Evolutionary conservation across 805 yeast genomes (phyloP).

Genomic region (Schizosaccharomyces japonicus): DNA sequence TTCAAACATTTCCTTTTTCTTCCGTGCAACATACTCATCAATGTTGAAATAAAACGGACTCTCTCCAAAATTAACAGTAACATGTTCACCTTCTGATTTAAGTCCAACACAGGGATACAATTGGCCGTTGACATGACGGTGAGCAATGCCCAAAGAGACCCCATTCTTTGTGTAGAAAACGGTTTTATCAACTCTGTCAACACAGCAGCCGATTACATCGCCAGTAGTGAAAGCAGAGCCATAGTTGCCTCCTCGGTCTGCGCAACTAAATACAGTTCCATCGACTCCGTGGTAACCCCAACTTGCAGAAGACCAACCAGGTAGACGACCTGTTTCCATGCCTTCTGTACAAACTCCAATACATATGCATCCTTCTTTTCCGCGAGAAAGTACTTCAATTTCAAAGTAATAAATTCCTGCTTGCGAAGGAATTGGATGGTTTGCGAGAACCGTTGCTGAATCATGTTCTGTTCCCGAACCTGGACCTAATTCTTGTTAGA

Average conservation of each 20-base stretch:
- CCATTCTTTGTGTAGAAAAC: slow-evolving; percentile 73
- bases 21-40: slow-evolving; percentile 24
- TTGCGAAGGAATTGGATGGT: slow-evolving; percentile 17
- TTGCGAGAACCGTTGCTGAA: slow-evolving; percentile 9
- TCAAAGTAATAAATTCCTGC: slow-evolving; percentile 31
- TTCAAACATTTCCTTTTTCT: slow-evolving; percentile 20
- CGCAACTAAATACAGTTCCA: slow-evolving; percentile 22
- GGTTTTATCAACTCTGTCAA: slow-evolving; percentile 37
- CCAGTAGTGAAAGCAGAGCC: slow-evolving; percentile 27
- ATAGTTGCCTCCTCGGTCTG: slow-evolving; percentile 20
- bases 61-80: slow-evolving; percentile 29
- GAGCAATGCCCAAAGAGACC: slow-evolving; percentile 31
- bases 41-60: slow-evolving; percentile 37
- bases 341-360: slow-evolving; percentile 24
- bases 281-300: slow-evolving; percentile 33
- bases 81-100: slow-evolving; percentile 18
- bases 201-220: slow-evolving; percentile 66
- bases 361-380: slow-evolving; percentile 19
- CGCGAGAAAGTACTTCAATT: slow-evolving; percentile 19
- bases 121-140: slow-evolving; percentile 21
- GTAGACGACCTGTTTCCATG: slow-evolving; percentile 18
- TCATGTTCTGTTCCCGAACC: slow-evolving; percentile 8
- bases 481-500: not conserved
- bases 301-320: slow-evolving; percentile 25
- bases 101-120: slow-evolving; percentile 30